Percentiles rank a stretch among this genome's conserved stretches.
phyloP scores from a whole-genome alignment of 2,329 filamentous ascomycete species.

The Aspergillus thermomutatus region DNA sequence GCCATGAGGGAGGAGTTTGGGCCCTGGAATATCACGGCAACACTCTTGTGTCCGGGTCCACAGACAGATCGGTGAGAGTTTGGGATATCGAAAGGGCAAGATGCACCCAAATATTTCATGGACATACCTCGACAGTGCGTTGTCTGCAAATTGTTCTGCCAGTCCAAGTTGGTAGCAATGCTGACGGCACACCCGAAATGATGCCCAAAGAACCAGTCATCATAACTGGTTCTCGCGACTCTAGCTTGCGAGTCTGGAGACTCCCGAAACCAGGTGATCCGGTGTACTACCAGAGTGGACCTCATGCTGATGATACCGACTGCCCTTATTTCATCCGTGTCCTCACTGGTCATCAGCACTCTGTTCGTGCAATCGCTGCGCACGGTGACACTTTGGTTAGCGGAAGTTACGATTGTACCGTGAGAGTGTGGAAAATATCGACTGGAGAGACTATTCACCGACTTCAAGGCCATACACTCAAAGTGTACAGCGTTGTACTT shows the following conservation, averaged over 20 bases:
- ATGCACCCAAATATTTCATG: conserved; percentile 94
- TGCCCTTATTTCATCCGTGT: conserved; percentile 94
- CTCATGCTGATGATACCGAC: conserved; percentile 68
- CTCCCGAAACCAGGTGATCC: conserved; percentile 77
- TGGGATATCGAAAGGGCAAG: conserved; percentile 95
- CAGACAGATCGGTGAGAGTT: conserved; percentile 95
- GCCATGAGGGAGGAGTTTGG: conserved; percentile 97
- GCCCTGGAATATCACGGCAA: conserved; percentile 95
- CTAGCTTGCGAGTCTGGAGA: conserved; percentile 89
- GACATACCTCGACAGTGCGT: conserved; percentile 94
- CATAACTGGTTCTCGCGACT: conserved; percentile 95
- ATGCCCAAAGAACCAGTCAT: conserved; percentile 94
- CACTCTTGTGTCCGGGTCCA: conserved; percentile 90
- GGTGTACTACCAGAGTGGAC: conserved; percentile 73
- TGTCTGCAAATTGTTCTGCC: conserved; percentile 94
- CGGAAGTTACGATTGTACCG: conserved; percentile 92
- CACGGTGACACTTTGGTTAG: conserved; percentile 95
- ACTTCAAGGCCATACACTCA: conserved; percentile 80
- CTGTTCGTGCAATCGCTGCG: conserved; percentile 91
- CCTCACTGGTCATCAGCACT: conserved; percentile 82
- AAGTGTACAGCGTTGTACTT: conserved; percentile 95
- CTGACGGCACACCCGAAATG: conserved; percentile 73
- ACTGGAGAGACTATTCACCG: conserved; percentile 85
- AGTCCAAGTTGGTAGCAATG: conserved; percentile 67
- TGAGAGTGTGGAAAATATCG: conserved; percentile 95